phyloP scores from a whole-genome alignment of 2,329 filamentous ascomycete species.

The Fusarium sororula region DNA sequence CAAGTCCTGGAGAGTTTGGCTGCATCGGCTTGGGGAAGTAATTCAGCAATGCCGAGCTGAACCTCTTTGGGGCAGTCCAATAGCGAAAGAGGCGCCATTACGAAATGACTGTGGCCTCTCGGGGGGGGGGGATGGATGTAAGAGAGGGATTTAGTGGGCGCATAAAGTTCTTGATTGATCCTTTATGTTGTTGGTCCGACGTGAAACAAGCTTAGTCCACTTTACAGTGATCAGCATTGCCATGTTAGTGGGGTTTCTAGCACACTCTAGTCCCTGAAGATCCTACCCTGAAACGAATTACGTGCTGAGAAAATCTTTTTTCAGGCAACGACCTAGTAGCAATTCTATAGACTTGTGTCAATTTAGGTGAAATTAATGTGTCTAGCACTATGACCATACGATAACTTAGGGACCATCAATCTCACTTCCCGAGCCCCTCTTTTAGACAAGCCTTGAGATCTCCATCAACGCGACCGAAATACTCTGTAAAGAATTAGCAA shows the following conservation, averaged over 20 bases:
- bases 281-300: background rate
- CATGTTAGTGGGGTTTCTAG: rapidly evolving
- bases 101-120: too few species aligned
- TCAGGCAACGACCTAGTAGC: background rate
- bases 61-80: too few species aligned
- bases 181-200: background rate
- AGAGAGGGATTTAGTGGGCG: too few species aligned
- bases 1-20: too few species aligned
- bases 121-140: too few species aligned
- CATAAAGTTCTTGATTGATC: too few species aligned
- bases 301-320: background rate
- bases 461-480: constrained; percentile 4
- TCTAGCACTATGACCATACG: background rate
- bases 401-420: background rate
- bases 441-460: background rate
- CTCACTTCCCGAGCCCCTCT: background rate
- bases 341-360: background rate
- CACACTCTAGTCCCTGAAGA: background rate
- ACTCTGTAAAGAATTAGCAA: background rate
- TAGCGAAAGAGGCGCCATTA: too few species aligned
- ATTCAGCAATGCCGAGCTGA: too few species aligned
- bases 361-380: background rate
- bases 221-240: background rate
- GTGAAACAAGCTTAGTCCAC: background rate
- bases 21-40: too few species aligned